Evolutionary conservation across 1,284 basidiomycete genomes (phyloP).

Genomic region (Filobasidium uniguttulatum): DNA sequence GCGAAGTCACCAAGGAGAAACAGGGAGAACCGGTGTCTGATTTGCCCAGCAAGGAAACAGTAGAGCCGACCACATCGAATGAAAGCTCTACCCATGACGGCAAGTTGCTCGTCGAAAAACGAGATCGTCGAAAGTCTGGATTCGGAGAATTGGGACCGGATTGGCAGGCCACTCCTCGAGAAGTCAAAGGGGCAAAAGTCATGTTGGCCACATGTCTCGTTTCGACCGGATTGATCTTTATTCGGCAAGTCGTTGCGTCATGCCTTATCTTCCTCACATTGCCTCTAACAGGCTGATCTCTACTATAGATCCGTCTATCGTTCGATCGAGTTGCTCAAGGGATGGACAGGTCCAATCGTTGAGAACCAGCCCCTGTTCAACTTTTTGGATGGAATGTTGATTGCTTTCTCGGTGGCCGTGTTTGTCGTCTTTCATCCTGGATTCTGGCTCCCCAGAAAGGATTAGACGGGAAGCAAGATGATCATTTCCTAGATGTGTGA

Average conservation of each 20-base stretch:
- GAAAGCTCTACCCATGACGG: too few species aligned
- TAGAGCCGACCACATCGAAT: too few species aligned
- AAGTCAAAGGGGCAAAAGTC: slow-evolving; percentile 7
- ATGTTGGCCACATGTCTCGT: slow-evolving; percentile 11
- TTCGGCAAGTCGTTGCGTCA: slow-evolving; percentile 5
- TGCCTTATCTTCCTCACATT: background rate
- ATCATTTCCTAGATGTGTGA: too few species aligned
- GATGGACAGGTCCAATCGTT: slow-evolving; percentile 30
- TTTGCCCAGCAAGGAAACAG: too few species aligned
- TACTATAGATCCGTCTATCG: slow-evolving; percentile 28
- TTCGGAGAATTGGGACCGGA: background rate
- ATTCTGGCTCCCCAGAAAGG: background rate
- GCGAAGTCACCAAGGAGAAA: too few species aligned
- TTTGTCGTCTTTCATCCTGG: slow-evolving; percentile 8
- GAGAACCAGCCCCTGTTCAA: slow-evolving; percentile 28
- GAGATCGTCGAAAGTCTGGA: background rate
- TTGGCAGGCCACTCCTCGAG: background rate
- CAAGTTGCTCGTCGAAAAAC: too few species aligned
- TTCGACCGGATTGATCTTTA: slow-evolving; percentile 25
- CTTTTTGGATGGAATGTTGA: slow-evolving; percentile 22
- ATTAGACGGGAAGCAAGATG: too few species aligned
- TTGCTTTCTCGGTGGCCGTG: slow-evolving; percentile 14
- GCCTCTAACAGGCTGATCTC: background rate
- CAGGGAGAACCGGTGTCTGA: too few species aligned
- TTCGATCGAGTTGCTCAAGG: slow-evolving; percentile 29